Base-by-base conservation (phyloP, 345 rosid species). In the Syzygium oleosum region DNA sequence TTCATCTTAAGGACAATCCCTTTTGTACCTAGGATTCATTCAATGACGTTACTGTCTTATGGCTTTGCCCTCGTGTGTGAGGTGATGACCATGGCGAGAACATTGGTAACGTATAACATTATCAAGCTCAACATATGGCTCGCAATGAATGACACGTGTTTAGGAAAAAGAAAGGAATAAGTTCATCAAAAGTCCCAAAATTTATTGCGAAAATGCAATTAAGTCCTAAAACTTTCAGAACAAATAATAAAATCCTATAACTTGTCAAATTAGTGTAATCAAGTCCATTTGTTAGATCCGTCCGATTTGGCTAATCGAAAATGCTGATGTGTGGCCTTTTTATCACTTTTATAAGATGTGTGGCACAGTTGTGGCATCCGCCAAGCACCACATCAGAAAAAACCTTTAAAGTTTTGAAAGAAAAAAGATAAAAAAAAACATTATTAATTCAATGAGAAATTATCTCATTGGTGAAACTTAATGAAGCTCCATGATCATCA, bases 251-350 rank as follows among this genome's bases (percentile, higher is more conserved):
- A 63, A 29, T 63, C 5, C 2, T 7, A 29, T 6, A 63, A 14
- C 5, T 63, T 3, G 0, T 7, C 15, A 61, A 63, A 63, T 63
- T 14, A 0, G 0, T n/a, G 0, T n/a, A 3, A n/a, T 63, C 38
- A 63, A 13, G 0, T n/a, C 9, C 21, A 29, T 63, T 0, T 3
- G 1, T 63, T 63, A 4, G 1, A 15, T 63, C 2, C 0, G 0
- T 16, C 29, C 1, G 10, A 63, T 63, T n/a, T 14, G 5, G 5
- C 38, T 6, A 63, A 63, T 8, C 29, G 7, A 14, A 63, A 13
- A 63, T 63, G 10, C 2, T 0, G 4, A 14, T 9, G 29, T 61
- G 9, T 14, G 9, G 9, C 38, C 1, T n/a, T 63, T 63, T 63
- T 29, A 63, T 63, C 34, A 63, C 21, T 63, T 63, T 63, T 7